These are phyloP conservation scores for Podospora bellae-mahoneyi DNA, from an alignment of 495 filamentous ascomycete species.

Conservation along the genomic window DNA sequence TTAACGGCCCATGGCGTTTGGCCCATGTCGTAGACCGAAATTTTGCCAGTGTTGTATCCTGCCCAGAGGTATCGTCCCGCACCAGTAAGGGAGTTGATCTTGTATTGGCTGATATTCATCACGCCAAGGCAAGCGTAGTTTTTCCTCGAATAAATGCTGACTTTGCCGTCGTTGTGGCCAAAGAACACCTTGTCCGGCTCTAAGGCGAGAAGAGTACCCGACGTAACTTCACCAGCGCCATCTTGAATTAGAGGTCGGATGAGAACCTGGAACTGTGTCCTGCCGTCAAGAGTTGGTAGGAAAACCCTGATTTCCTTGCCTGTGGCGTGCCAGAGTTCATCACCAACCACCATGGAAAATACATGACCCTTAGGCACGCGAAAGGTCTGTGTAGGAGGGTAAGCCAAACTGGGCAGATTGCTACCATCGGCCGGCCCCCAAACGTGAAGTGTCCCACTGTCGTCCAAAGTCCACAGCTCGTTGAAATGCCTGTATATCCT, in stretches of 20 bases:
- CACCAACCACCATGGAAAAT: constrained; percentile 77
- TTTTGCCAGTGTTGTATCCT: constrained; percentile 91
- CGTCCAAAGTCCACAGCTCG: constrained; percentile 93
- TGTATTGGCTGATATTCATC: constrained; percentile 86
- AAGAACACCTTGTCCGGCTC: constrained; percentile 82
- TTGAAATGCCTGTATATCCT: constrained; percentile 83
- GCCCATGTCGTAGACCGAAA: constrained; percentile 84
- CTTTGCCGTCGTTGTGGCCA: constrained; percentile 89
- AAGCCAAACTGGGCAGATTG: constrained; percentile 68
- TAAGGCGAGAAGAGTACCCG: constrained; percentile 67
- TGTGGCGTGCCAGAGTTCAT: constrained; percentile 80
- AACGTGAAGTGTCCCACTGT: constrained; percentile 79
- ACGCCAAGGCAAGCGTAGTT: constrained; percentile 72
- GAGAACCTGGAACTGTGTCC: constrained; percentile 64
- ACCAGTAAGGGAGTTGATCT: constrained; percentile 83
- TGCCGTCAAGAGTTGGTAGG: constrained; percentile 64
- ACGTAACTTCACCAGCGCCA: constrained; percentile 78
- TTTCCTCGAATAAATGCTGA: constrained; percentile 78
- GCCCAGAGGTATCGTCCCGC: constrained; percentile 88
- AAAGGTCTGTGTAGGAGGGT: constrained; percentile 59
- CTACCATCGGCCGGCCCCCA: constrained; percentile 73
- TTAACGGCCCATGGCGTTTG: constrained; percentile 80
- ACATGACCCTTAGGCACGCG: constrained; percentile 77
- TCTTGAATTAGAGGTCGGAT: constrained; percentile 64
- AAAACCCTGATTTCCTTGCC: constrained; percentile 88